Base-by-base conservation (phyloP, 139 green algal genomes). In the Diplosphaera chodatii region DNA sequence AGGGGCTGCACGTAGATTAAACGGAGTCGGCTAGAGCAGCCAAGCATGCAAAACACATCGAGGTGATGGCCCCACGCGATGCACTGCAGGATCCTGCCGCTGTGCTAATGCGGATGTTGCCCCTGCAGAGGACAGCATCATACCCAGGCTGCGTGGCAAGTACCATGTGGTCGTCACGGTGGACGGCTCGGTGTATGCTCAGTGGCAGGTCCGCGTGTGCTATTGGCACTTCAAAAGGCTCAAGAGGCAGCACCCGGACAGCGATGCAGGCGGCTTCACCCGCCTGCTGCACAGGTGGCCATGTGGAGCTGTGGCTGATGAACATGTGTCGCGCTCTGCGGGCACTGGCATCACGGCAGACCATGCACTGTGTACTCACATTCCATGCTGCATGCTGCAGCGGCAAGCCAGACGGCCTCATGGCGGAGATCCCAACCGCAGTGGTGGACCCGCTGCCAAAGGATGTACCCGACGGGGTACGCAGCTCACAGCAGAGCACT, bases 211-310 rank as follows among this genome's bases (percentile, higher is more conserved):
- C 21, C 77, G 87, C 10, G 69, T 90, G 28, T 78, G 76, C 30
- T 92, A 93, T 69, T 88, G 88, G 67, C 80, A 75, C 66, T 91
- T 85, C 74, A 73, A 75, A 28, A 78, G 83, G 68, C 41, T 83
- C 28, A 83, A 78, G 67, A 56, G 67, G 37, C n/a, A 74, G 64
- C 66, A 79, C 22, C 71, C 74, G 4, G 69, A 76, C 22, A 83
- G 77, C 33, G 72, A 77, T n/a, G 88, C 94, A 78, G 89, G 89
- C 22, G 89, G 89, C 16, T 94, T 90, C 75, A 94, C 89, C 28
- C 76, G 89, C 28, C 67, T 90, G 4, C 64, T 89, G 32, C 83
- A 88, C 73, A 78, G 74, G 74, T 74, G 29, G 55, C n/a, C n/a
- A n/a, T n/a, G n/a, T n/a, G n/a, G n/a, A n/a, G n/a, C n/a, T n/a